Conservation (phyloP, 768 basidiomycete species). For the Panaeolus cyanescens region DNA sequence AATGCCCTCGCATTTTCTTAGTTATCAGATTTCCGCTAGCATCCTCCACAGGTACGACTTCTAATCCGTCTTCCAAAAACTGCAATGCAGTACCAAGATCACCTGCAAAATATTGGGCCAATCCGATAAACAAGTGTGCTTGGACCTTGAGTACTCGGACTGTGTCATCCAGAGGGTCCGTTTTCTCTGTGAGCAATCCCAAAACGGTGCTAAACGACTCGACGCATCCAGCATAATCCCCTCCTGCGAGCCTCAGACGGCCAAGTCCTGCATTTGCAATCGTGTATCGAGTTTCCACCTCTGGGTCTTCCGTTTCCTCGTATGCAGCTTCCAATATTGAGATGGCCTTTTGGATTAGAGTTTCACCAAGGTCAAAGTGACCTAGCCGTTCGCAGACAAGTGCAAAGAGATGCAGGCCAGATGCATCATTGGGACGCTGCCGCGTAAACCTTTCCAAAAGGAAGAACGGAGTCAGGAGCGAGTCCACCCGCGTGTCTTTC, state of each 20-base stretch:
- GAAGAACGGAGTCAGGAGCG: constrained; percentile 78
- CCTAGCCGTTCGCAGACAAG: constrained; percentile 86
- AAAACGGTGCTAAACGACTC: constrained; percentile 73
- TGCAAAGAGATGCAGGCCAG: constrained; percentile 80
- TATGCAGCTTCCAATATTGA: constrained; percentile 81
- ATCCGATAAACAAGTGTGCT: constrained; percentile 67
- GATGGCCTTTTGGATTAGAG: constrained; percentile 63
- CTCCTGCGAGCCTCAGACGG: constrained; percentile 65
- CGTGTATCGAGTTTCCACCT: constrained; percentile 76
- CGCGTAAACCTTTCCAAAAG: constrained; percentile 76
- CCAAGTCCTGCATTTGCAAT: constrained; percentile 84
- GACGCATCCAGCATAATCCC: constrained; percentile 59
- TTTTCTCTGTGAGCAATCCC: constrained; percentile 63
- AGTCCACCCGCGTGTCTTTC: constrained; percentile 24
- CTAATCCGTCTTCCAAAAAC: constrained; percentile 68
- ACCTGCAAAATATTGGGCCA: constrained; percentile 69
- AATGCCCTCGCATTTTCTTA: constrained; percentile 56
- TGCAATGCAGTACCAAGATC: constrained; percentile 64
- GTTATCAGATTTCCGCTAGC: constrained; percentile 2
- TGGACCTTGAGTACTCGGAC: constrained; percentile 55
- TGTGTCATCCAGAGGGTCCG: constrained; percentile 40
- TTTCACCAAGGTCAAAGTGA: constrained; percentile 60
- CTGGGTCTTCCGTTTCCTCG: constrained; percentile 82
- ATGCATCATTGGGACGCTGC: constrained; percentile 65
- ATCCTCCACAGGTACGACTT: constrained; percentile 48